Conservation (phyloP, 805 yeast genomes). For the Cyberlindnera xishuangbannaensis region DNA sequence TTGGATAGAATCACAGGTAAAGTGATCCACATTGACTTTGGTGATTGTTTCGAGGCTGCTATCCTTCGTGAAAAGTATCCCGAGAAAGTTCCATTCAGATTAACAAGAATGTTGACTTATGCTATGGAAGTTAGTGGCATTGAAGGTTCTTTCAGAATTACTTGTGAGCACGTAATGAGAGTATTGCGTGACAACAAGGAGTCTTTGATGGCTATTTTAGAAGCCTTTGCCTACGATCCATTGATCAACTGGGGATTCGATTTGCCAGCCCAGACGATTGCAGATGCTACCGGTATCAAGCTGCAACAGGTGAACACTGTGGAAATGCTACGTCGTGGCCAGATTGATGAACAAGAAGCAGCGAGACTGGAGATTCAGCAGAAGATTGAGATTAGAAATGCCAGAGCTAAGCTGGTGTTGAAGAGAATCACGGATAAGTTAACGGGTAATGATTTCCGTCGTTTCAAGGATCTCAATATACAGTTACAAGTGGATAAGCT, state of each 20-base stretch:
- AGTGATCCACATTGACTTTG: slow-evolving; percentile 95
- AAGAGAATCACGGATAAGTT: slow-evolving; percentile 87
- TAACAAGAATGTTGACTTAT: slow-evolving; percentile 93
- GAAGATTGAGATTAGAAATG: slow-evolving; percentile 67
- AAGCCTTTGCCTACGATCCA: slow-evolving; percentile 98
- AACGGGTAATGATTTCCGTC: slow-evolving; percentile 87
- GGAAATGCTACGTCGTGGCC: slow-evolving; percentile 64
- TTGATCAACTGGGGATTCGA: slow-evolving; percentile 98
- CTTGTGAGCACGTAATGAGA: slow-evolving; percentile 96
- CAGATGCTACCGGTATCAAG: slow-evolving; percentile 66
- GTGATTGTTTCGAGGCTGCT: slow-evolving; percentile 99
- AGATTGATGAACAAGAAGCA: slow-evolving; percentile 74
- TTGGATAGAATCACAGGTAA: slow-evolving; percentile 91
- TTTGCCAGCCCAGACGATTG: slow-evolving; percentile 73
- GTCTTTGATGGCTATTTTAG: slow-evolving; percentile 94
- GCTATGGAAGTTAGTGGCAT: slow-evolving; percentile 99
- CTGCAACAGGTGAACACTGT: slow-evolving; percentile 64
- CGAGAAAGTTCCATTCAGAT: slow-evolving; percentile 94
- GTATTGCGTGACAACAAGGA: slow-evolving; percentile 91
- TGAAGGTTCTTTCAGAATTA: slow-evolving; percentile 94
- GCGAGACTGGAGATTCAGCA: slow-evolving; percentile 64
- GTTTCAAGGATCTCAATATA: slow-evolving; percentile 64
- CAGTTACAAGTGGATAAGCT: slow-evolving; percentile 89
- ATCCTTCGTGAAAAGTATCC: slow-evolving; percentile 95
- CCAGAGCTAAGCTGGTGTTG: slow-evolving; percentile 85